Base-by-base conservation (phyloP, 331 rosid species). In the Stylosanthes scabra region DNA sequence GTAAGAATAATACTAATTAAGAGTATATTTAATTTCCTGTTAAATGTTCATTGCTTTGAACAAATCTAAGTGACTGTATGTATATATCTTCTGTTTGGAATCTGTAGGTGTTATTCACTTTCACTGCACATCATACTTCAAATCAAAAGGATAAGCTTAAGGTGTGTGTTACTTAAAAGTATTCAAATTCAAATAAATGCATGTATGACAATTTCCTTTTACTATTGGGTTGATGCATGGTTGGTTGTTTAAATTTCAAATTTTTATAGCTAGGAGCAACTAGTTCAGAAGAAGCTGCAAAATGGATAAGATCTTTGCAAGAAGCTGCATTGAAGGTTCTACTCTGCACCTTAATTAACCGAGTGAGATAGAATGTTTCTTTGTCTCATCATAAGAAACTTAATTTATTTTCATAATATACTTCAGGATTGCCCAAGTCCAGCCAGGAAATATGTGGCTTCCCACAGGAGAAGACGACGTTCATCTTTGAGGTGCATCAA, bases 261-360 rank as follows among this genome's bases (percentile, higher is more conserved):
- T 34, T 34, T 71, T 66, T 59, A 51, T 65, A 93, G 98, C 65
- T 91, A 77, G 98, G 98, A 68, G 98, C 98, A 70, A 85, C 85
- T 79, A 90, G 97, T 72, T 78, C 98, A 59, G 98, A 93, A 87
- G 98, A 93, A 74, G 93, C 93, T 34, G 98, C 96, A 59, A 83
- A 71, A 78, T 93, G 98, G 97, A 93, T 91, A 50, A 91, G 78
- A 52, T 87, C 93, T 3, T 82, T 89, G 64, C 90, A 91, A 63
- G 93, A 82, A 29, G 83, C 93, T 54, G 91, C 94, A 27, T 16
- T 86, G 76, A 89, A 87, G 98, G 98, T 91, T 86, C 67, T 49
- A 13, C 51, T 28, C 46, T 68, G 29, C 15, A 57, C 72, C 55
- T 57, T 52, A 44, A 37, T 57, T 52, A 44, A 37, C 41, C 14